Conservation (phyloP, 2,329 filamentous ascomycete genomes). For the Botryotinia globosa region DNA sequence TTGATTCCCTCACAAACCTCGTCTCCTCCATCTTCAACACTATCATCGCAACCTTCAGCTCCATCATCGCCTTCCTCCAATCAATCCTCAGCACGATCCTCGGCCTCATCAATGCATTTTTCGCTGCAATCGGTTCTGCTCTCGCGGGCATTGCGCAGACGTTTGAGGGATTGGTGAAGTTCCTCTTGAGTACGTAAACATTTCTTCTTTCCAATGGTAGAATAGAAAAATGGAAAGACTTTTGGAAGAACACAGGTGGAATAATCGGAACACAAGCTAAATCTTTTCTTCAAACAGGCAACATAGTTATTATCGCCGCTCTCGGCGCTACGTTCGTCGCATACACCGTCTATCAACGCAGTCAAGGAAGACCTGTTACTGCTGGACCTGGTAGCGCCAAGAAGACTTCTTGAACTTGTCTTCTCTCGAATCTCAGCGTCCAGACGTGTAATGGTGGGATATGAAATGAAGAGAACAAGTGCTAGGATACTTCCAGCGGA, state of each 20-base stretch:
- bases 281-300: conserved; percentile 25
- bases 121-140: conserved; percentile 30
- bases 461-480: neutral
- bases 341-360: conserved; percentile 32
- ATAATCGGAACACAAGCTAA: neutral
- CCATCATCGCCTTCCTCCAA: conserved; percentile 35
- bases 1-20: conserved; percentile 30
- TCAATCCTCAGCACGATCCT: conserved; percentile 31
- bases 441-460: neutral
- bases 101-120: conserved; percentile 28
- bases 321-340: conserved; percentile 27
- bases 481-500: neutral
- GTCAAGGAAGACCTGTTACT: conserved; percentile 22
- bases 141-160: conserved; percentile 33
- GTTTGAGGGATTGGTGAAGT: conserved; percentile 35
- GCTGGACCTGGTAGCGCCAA: conserved; percentile 5
- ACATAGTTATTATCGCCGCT: conserved; percentile 33
- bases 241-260: neutral
- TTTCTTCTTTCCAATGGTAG: neutral
- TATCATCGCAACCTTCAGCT: conserved; percentile 29
- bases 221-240: neutral
- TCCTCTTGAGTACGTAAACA: conserved; percentile 36
- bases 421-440: too few species aligned
- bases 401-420: conserved; percentile 8
- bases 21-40: conserved; percentile 34